Evolutionary conservation across 441 rosid species (phyloP), one percentile per base, ranked within the genome.

Genomic region (Erodium texanum): DNA sequence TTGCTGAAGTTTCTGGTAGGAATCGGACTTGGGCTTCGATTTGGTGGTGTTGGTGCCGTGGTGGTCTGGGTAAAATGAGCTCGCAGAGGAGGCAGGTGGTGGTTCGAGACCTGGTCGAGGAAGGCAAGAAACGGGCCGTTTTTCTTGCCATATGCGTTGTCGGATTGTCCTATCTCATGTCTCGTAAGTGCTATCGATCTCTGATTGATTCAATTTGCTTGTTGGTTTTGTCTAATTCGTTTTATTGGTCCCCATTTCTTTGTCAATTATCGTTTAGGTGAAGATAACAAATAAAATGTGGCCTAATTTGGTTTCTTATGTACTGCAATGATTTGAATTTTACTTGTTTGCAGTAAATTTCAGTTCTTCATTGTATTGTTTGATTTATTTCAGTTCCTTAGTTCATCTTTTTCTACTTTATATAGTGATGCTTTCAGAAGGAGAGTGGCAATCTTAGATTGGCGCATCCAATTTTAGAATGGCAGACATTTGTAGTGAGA

Each of bases 121-220:
- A 95, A 77, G 97, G 89, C 62, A 92, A 92, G 89, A 95, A 92
- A 80, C 86, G 98, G 75, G 80, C 85, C 68, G 97, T 92, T 66
- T 74, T 95, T 75, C 76, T 95, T 79, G 89, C 76, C 63, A 82
- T 95, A 70, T 95, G 97, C 80, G 93, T 92, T 66, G 82, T 89
- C 59, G 99, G 99, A 74, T 86, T 95, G 59, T 95, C 99, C 2
- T 92, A 92, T 76, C 78, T 95, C 73, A 82, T 95, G 93, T 92
- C 98, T 0, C 69, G 99, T 95, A 79, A 86, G 88, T 83, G 69
- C n/a, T 24, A 14, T 54, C 24, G 1, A 34, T 32, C 66, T 62
- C 59, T n/a, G 27, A 9, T 66, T 38, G 66, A 61, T 66, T 67
- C 68, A 68, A 64, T 27, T 69, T 45, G 62, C 29, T 41, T 68